Percentiles rank a stretch among this genome's conserved stretches.
phyloP scores from a whole-genome alignment of 2,329 filamentous ascomycete genomes.

The Cercospora berteroae region DNA sequence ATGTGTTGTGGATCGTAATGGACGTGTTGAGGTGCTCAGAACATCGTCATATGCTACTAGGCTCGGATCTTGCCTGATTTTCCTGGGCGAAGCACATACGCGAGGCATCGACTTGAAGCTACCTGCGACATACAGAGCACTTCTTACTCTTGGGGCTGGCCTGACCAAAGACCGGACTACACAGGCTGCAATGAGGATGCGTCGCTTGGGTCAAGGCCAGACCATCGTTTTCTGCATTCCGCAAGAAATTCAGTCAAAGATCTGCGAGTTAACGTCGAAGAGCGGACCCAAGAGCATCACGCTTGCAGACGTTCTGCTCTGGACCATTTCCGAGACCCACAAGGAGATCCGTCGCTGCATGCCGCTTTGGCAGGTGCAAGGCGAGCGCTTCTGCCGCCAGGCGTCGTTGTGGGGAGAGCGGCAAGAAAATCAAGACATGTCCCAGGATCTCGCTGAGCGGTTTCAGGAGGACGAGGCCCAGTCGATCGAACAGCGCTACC shows the following conservation, averaged over 20 bases:
- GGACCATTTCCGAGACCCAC: constrained; percentile 60
- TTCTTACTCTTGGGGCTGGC: constrained; percentile 63
- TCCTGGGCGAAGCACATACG: constrained; percentile 69
- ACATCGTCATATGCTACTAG: constrained; percentile 59
- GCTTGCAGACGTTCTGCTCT: constrained; percentile 57
- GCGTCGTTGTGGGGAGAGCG: constrained; percentile 40
- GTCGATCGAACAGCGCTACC: constrained; percentile 55
- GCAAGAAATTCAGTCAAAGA: constrained; percentile 58
- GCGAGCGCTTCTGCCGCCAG: constrained; percentile 47
- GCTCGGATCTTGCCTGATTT: constrained; percentile 61
- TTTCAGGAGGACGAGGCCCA: constrained; percentile 69
- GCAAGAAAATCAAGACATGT: constrained; percentile 40
- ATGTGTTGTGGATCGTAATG: constrained; percentile 52
- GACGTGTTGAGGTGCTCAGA: constrained; percentile 50
- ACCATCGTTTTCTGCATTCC: constrained; percentile 62
- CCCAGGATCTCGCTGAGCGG: constrained; percentile 20
- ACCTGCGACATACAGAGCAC: constrained; percentile 58
- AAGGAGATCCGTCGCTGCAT: constrained; percentile 50
- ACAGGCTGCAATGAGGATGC: constrained; percentile 72
- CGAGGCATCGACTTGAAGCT: constrained; percentile 67
- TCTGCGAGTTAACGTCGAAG: constrained; percentile 36
- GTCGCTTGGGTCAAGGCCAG: constrained; percentile 66
- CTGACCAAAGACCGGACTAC: constrained; percentile 68
- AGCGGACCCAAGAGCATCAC: constrained; percentile 39
- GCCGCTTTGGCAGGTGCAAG: constrained; percentile 62